Evolutionary conservation across 306 rosid species (phyloP), one percentile per base, ranked within the genome.

Genomic region (Begonia peltatifolia): DNA sequence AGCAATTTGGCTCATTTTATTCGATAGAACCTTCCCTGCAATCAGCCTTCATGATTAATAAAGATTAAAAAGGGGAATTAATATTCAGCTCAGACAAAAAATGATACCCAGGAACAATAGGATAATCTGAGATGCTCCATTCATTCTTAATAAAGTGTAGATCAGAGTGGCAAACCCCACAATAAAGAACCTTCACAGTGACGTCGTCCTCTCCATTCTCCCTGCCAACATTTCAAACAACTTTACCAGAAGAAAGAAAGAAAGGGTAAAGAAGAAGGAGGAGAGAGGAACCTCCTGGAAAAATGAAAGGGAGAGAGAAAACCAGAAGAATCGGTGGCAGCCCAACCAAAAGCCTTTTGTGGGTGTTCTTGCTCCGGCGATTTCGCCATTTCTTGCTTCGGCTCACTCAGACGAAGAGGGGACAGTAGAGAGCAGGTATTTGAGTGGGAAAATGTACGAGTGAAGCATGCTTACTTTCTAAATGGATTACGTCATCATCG

Each of bases 151-250:
- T 15, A 47, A 50, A 52, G 59, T 89, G 97, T 9, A 89, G 75
- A 72, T 89, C 97, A 44, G 95, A 84, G 66, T 89, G 97, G 62
- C 97, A 89, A 79, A 89, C 81, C 14, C 97, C 97, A 46, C 95
- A 89, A 47, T 42, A 89, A 0, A 84, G 83, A 55, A 89, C 67
- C 59, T 84, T 76, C 48, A 89, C 5, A 11, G 81, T 66, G 18
- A 89, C 95, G 56, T 89, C 97, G 23, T 83, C 84, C 0, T 55
- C 77, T 3, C 79, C 89, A 56, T 74, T 82, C 56, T 84, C 89
- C 78, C 97, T 88, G 75, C 41, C 59, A 66, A 65, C 18, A 61
- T 30, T 2, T 9, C 43, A n/a, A 46, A 10, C 12, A 61, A 47
- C 6, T 30, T 5, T 30, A 30, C 38, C 38, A 50, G 23, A 50